These are phyloP conservation scores for Ceratobasidium sp. DNA, from an alignment of 1,284 basidiomycete species.

Conservation along the genomic window DNA sequence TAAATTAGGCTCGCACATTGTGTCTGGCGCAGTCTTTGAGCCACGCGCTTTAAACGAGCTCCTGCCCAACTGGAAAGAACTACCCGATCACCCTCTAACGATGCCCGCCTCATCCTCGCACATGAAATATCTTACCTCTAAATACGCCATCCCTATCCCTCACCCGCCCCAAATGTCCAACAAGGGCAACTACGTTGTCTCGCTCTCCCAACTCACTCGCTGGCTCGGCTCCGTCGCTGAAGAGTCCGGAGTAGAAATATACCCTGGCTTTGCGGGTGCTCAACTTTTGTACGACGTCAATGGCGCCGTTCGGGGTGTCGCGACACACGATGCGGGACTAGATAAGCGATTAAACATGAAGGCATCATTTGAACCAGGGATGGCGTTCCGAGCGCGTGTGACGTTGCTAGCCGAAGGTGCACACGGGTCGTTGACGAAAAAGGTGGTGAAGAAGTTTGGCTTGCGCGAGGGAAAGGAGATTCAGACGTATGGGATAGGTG, in stretches of 20 bases:
- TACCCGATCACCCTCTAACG: slow-evolving; percentile 73
- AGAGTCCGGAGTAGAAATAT: slow-evolving; percentile 94
- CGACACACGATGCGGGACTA: slow-evolving; percentile 96
- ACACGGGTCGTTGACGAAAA: slow-evolving; percentile 92
- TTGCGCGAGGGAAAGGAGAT: slow-evolving; percentile 85
- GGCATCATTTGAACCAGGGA: slow-evolving; percentile 94
- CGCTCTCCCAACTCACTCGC: slow-evolving; percentile 88
- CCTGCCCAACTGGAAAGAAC: slow-evolving; percentile 85
- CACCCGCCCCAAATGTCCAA: slow-evolving; percentile 99
- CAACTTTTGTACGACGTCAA: slow-evolving; percentile 81
- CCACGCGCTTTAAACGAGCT: slow-evolving; percentile 93
- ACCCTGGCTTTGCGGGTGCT: slow-evolving; percentile 96
- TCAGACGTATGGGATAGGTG: slow-evolving; percentile 96
- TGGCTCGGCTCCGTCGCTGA: slow-evolving; percentile 95
- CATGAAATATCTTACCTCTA: slow-evolving; percentile 91
- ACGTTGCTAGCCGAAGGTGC: slow-evolving; percentile 98
- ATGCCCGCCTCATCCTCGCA: slow-evolving; percentile 84
- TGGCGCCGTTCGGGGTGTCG: slow-evolving; percentile 85
- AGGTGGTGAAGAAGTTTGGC: slow-evolving; percentile 83
- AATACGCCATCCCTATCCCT: slow-evolving; percentile 84
- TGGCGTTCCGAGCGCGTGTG: slow-evolving; percentile 95
- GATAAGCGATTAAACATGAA: slow-evolving; percentile 86
- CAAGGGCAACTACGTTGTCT: slow-evolving; percentile 94
- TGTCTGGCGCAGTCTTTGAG: slow-evolving; percentile 97
- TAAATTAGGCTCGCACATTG: slow-evolving; percentile 87